phyloP scores from a whole-genome alignment of 176 grass and related monocot species.

The Dactylis glomerata region DNA sequence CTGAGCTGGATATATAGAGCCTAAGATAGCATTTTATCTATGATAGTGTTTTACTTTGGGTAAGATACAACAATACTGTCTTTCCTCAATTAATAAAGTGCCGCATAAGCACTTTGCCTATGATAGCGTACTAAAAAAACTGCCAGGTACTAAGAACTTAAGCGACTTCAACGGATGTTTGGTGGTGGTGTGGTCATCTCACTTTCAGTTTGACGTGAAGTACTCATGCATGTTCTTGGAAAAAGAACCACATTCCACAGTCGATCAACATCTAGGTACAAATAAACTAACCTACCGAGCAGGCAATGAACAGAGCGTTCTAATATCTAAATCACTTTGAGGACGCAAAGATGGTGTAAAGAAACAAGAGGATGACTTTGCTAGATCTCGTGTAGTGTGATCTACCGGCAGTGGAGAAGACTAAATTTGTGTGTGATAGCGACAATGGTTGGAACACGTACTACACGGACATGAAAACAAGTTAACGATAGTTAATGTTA shows the following conservation, averaged over 20 bases:
- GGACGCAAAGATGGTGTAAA: neutral
- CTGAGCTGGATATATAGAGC: too few relatives aligned
- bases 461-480: neutral
- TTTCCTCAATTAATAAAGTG: too few relatives aligned
- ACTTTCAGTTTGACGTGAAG: too few relatives aligned
- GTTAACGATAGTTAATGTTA: neutral
- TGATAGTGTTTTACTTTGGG: too few relatives aligned
- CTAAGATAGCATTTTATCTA: too few relatives aligned
- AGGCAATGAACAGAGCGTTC: neutral
- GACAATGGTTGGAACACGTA: conserved; percentile 16
- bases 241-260: neutral
- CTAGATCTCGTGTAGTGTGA: conserved; percentile 40
- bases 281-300: neutral
- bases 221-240: neutral
- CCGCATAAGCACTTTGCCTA: too few relatives aligned
- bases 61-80: too few relatives aligned
- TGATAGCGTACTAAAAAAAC: too few relatives aligned
- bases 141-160: too few relatives aligned
- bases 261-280: neutral
- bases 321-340: neutral
- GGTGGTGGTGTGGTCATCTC: too few relatives aligned
- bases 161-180: too few relatives aligned
- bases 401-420: neutral
- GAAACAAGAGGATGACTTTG: neutral
- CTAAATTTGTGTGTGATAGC: neutral